These are phyloP conservation scores for Gynandropsis gynandra DNA, from an alignment of 345 rosid genomes.

Conservation along the genomic window DNA sequence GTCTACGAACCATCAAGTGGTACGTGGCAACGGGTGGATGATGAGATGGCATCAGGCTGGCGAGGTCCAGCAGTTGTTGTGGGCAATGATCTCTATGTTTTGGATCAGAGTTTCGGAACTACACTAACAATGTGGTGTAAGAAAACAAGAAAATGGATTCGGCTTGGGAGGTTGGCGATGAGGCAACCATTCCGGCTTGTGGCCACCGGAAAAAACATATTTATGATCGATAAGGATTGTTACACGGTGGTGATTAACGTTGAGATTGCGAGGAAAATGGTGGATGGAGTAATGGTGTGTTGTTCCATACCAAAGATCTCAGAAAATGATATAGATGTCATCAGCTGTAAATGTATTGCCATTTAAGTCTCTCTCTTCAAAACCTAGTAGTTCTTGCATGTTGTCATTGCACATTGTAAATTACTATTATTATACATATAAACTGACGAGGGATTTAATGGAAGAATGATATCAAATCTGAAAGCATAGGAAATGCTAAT, in stretches of 20 bases:
- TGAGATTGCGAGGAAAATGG: conserved; percentile 32
- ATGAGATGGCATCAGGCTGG: conserved; percentile 66
- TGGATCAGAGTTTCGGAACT: conserved; percentile 71
- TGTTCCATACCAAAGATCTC: conserved; percentile 53
- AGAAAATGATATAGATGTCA: conserved; percentile 37
- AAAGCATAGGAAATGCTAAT: no score
- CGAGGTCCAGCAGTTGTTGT: conserved; percentile 69
- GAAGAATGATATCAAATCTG: no score
- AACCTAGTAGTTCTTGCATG: no score
- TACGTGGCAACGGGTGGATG: conserved; percentile 58
- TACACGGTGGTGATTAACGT: conserved; percentile 56
- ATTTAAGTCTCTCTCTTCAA: conserved; percentile 38
- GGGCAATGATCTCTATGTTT: conserved; percentile 53
- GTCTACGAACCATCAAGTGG: conserved; percentile 43
- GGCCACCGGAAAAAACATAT: conserved; percentile 50
- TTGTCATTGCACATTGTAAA: no score
- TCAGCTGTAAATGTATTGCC: conserved; percentile 51
- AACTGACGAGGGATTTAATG: no score
- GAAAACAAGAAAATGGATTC: conserved; percentile 50
- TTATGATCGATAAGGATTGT: conserved; percentile 63
- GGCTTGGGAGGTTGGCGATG: conserved; percentile 54
- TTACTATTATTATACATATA: no score
- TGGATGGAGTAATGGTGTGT: conserved; percentile 53
- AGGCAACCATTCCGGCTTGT: conserved; percentile 70
- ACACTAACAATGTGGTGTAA: conserved; percentile 63